Evolutionary conservation across 495 filamentous ascomycete species (phyloP).

Genomic region (Gamarada debralockiae): DNA sequence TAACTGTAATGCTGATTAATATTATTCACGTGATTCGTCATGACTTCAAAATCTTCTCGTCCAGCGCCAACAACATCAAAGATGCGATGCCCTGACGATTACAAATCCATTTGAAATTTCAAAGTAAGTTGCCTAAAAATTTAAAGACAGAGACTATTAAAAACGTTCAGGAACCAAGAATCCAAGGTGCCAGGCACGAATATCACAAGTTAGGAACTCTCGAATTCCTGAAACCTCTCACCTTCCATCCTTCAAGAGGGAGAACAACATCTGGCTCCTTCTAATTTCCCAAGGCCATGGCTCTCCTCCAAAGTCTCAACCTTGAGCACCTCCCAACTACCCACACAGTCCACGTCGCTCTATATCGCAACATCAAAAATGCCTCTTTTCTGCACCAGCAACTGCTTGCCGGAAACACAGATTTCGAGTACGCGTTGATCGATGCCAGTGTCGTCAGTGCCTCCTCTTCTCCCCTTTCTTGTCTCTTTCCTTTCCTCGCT

Average conservation of each 20-base stretch:
- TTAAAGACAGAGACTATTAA: too few relatives aligned
- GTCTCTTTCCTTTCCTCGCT: not conserved
- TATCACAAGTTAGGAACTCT: too few relatives aligned
- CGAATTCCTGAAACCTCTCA: not conserved
- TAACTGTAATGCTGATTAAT: too few relatives aligned
- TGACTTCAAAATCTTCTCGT: too few relatives aligned
- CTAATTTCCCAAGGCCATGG: constrained; percentile 11
- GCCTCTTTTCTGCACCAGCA: constrained; percentile 72
- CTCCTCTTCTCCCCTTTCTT: constrained; percentile 1
- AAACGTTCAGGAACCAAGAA: too few relatives aligned
- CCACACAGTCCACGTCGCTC: constrained; percentile 62
- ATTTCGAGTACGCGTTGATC: constrained; percentile 91
- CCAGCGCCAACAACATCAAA: too few relatives aligned
- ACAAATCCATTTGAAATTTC: too few relatives aligned
- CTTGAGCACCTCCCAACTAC: constrained; percentile 67
- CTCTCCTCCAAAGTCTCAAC: constrained; percentile 35
- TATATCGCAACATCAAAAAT: constrained; percentile 77
- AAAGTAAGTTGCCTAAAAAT: too few relatives aligned
- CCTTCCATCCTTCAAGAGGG: not conserved
- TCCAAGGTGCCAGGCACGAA: not conserved
- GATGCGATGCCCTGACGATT: too few relatives aligned
- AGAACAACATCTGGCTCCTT: not conserved
- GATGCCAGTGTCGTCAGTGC: constrained; percentile 68
- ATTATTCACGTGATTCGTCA: too few relatives aligned
- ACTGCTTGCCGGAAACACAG: constrained; percentile 71